Evolutionary conservation across 148 eudicot genomes (phyloP), one percentile per base, ranked within the genome.

Genomic region (Rhododendron mucronatum): DNA sequence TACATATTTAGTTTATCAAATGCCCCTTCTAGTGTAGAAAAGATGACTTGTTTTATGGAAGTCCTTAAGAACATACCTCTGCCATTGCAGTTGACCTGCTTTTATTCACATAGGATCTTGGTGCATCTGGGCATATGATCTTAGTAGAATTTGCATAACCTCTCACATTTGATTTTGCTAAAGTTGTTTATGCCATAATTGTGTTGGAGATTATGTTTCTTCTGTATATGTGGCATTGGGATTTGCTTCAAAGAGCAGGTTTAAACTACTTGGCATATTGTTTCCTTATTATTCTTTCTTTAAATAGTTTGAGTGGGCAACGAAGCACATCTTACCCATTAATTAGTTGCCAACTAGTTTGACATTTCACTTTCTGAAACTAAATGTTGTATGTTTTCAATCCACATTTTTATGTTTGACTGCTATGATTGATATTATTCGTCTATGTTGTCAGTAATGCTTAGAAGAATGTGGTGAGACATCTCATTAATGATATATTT

Each of bases 371-470:
- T 20, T 84, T 73, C 30, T 33, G 75, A 47, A 84, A 74, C 48
- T 48, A 11, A 28, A 55, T 35, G 53, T 59, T 35, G 6, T 83
- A 45, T 76, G 82, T 47, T 28, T 50, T 16, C 48, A 8, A 48
- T 21, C 30, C 28, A 12, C 61, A 73, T 13, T 81, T 51, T 50
- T 71, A 55, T 30, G 57, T 41, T 16, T 26, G 7, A 33, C 30
- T 21, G 33, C 33, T 85, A 28, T 63, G 65, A 37, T 48, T 81
- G 74, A 48, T 76, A 37, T 48, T 85, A 81, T 83, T 59, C 71
- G 48, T 59, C 47, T 41, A n/a, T 45, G n/a, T 16, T 53, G 33
- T 83, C 18, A 65, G 9, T 33, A 65, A 77, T 82, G 78, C 81
- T 78, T 44, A 10, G 59, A 78, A 45, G 47, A 50, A 37, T 50